Base-by-base conservation (phyloP, 2,329 filamentous ascomycete species). In the Cladosporium sphaerospermum region DNA sequence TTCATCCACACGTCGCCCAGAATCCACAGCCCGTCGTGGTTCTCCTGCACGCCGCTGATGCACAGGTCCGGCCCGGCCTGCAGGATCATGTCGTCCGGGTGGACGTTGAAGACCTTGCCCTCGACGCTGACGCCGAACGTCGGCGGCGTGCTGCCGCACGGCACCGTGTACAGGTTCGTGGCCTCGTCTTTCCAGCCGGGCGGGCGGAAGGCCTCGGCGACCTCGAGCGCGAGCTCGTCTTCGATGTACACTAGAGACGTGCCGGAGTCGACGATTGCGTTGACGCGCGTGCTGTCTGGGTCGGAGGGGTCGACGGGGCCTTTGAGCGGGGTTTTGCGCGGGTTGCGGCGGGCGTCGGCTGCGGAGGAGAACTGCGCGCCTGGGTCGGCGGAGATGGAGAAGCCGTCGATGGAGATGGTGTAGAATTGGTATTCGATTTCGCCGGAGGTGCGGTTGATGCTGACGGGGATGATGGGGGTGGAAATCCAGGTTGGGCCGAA, bases 1-100 rank as follows among this genome's bases (percentile, higher is more conserved):
- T 75, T 76, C 62, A 77, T 64, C 56, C 76, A 78, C 3, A 69
- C 64, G 49, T 74, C 74, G 0, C 76, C 76, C 44, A 78, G 57
- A 40, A 78, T 72, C 36, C 63, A 69, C 37, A 69, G 41, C 2
- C 63, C 67, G 9, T 62, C 54, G 11, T 60, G 61, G n/a, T 59
- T 64, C 39, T 64, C 57, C 41, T 68, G 59, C 28, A 72, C 61
- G 6, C 62, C 71, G 37, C 61, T 62, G 2, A 70, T 61, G 52
- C 71, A 73, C 19, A 32, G 34, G 23, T 49, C 57, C n/a, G 2
- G 19, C 9, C 50, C 44, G 3, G 51, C 55, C 14, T 56, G 46
- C n/a, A 68, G 48, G n/a, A 64, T 56, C 58, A 67, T 43, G 52
- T 68, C 67, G 32, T 54, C 47, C 0, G 56, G 52, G 44, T 69